Evolutionary conservation across 2,329 filamentous ascomycete genomes (phyloP), one percentile per base, ranked within the genome.

Genomic region (Beauveria australis): DNA sequence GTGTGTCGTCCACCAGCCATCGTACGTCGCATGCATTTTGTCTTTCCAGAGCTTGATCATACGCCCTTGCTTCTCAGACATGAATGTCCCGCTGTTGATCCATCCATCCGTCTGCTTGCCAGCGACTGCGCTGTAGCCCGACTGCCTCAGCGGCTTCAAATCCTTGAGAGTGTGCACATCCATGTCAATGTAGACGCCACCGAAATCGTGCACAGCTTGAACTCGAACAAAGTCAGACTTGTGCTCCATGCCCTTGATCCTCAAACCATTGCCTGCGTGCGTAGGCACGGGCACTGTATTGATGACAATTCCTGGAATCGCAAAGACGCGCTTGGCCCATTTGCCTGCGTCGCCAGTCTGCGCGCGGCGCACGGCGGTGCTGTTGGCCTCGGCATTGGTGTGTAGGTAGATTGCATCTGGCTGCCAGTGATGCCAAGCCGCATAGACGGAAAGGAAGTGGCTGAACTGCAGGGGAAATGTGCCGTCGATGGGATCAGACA

Each of bases 311-410:
- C 52, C 51, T 8, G 68, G 67, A 1, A 69, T 46, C 3, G 59
- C 58, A 55, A 71, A 64, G 24, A 71, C 53, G n/a, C 64, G 64
- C 46, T 56, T 51, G 8, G 61, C 64, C 69, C 69, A 72, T 49
- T 65, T 67, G 24, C 65, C 64, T 6, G 54, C 43, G 3, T 51
- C 28, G 3, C 62, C 64, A 5, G 41, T 30, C 24, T 59, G 61
- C 0, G 68, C 63, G 16, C 61, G 61, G 5, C 14, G 33, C 10
- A 67, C 54, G 6, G 58, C 82, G 81, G 19, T 73, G 74, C 65
- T 28, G 5, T 60, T 44, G 40, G 61, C 49, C 3, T 58, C 41
- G 10, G 64, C 67, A 48, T 71, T 69, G 41, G 68, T 71, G 61
- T 70, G 67, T 0, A 71, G 64, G 54, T 67, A 69, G 44, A 71